Percentiles rank a stretch among this genome's conserved stretches.
These are phyloP conservation scores for Aspergillus melleus DNA, from an alignment of 2,329 filamentous ascomycete genomes.

Conservation along the genomic window DNA sequence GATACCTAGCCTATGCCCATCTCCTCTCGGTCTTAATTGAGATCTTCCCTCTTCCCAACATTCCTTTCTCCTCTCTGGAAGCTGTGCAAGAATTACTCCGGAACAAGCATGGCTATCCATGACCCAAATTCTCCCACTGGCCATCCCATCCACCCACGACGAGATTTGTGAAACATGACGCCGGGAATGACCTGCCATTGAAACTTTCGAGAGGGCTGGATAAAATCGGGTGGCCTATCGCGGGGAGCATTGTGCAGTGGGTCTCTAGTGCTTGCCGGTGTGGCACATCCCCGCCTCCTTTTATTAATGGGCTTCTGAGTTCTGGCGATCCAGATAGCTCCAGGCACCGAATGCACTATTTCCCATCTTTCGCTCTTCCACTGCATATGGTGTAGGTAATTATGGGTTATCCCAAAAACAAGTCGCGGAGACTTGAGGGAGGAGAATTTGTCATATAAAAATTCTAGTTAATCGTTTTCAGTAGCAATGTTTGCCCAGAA, in stretches of 20 bases:
- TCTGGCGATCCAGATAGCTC: neutral
- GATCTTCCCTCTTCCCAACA: neutral
- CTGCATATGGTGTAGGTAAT: neutral
- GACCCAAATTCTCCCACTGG: neutral
- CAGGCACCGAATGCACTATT: neutral
- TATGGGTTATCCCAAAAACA: too few relatives aligned
- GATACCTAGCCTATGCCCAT: too few relatives aligned
- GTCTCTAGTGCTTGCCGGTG: too few relatives aligned
- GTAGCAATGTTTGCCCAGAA: too few relatives aligned
- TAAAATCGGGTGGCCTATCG: neutral
- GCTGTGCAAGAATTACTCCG: neutral
- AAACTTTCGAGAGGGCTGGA: neutral
- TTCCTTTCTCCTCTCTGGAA: too few relatives aligned
- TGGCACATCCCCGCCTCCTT: neutral
- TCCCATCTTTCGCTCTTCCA: neutral
- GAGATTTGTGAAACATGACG: neutral
- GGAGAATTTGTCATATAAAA: neutral
- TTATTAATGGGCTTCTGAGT: neutral
- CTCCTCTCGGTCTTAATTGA: neutral
- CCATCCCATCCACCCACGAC: neutral
- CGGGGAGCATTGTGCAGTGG: neutral
- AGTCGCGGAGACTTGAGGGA: neutral
- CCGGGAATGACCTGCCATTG: neutral
- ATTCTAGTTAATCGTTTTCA: neutral
- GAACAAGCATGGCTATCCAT: neutral